Evolutionary conservation across 202 grass and related monocot genomes (phyloP).

Genomic region (Carex arenaria): DNA sequence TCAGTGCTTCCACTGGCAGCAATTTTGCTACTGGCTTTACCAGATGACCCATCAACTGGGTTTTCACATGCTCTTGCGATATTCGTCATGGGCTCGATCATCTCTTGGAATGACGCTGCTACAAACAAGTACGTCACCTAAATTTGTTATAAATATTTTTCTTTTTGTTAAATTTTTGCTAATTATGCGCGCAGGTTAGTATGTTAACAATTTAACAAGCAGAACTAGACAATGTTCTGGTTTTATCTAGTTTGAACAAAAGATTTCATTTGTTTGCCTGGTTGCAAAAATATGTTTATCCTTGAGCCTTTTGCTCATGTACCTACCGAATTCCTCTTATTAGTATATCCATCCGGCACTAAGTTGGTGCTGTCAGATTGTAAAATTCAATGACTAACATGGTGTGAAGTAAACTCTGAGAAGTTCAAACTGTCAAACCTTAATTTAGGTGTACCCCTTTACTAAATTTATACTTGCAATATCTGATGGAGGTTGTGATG

Average conservation of each 20-base stretch:
- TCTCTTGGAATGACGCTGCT: slow-evolving; percentile 54
- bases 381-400: neutral
- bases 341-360: neutral
- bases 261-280: neutral
- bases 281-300: neutral
- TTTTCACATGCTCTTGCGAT: slow-evolving; percentile 28
- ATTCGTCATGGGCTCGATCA: slow-evolving; percentile 53
- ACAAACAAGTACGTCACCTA: slow-evolving; percentile 52
- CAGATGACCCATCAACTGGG: slow-evolving; percentile 33
- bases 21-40: slow-evolving; percentile 46
- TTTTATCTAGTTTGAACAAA: neutral
- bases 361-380: neutral
- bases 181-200: neutral
- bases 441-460: neutral
- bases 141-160: neutral
- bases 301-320: neutral
- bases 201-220: neutral
- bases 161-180: neutral
- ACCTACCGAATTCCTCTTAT: neutral
- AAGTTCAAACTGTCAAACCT: neutral
- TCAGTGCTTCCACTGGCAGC: slow-evolving; percentile 50
- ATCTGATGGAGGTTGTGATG: neutral
- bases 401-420: neutral
- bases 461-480: neutral
- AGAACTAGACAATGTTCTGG: neutral